Percentiles rank a stretch among this genome's conserved stretches.
These are phyloP conservation scores for Tuber borchii DNA, from an alignment of 495 filamentous ascomycete genomes.

Conservation along the genomic window DNA sequence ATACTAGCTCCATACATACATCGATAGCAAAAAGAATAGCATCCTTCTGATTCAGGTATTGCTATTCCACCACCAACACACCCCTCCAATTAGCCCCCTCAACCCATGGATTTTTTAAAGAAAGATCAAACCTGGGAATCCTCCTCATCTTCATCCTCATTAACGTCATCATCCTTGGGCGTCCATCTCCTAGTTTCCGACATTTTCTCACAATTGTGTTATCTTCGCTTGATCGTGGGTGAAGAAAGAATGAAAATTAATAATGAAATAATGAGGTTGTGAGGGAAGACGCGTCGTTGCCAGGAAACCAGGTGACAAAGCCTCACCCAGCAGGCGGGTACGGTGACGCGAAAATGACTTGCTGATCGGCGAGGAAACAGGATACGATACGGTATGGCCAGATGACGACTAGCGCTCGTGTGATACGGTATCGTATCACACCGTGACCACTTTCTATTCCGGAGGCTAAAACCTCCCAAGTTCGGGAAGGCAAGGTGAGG, in stretches of 20 bases:
- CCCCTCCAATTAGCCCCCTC: not conserved
- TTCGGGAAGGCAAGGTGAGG: not conserved
- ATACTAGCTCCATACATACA: slow-evolving; percentile 33
- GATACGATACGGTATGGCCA: too few species aligned
- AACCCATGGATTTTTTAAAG: not conserved
- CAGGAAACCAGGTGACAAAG: not conserved
- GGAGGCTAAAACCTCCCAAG: not conserved
- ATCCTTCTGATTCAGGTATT: slow-evolving; percentile 89
- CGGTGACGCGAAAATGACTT: too few species aligned
- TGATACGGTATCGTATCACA: not conserved
- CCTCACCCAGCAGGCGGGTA: not conserved
- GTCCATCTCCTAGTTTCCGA: slow-evolving; percentile 38
- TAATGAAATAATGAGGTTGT: not conserved
- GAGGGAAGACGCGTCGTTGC: not conserved
- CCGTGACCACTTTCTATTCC: not conserved
- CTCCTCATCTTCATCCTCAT: slow-evolving; percentile 41
- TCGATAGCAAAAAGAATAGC: slow-evolving; percentile 94
- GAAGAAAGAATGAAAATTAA: too few species aligned
- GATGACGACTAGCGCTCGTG: too few species aligned
- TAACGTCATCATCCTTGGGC: slow-evolving; percentile 40
- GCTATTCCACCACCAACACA: slow-evolving; percentile 47
- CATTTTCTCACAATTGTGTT: slow-evolving; percentile 14
- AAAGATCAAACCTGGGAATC: slow-evolving; percentile 27
- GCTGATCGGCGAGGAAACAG: too few species aligned
- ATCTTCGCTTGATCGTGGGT: not conserved